Conservation (phyloP, 139 green algal species). For the Bryopsis sp. region DNA sequence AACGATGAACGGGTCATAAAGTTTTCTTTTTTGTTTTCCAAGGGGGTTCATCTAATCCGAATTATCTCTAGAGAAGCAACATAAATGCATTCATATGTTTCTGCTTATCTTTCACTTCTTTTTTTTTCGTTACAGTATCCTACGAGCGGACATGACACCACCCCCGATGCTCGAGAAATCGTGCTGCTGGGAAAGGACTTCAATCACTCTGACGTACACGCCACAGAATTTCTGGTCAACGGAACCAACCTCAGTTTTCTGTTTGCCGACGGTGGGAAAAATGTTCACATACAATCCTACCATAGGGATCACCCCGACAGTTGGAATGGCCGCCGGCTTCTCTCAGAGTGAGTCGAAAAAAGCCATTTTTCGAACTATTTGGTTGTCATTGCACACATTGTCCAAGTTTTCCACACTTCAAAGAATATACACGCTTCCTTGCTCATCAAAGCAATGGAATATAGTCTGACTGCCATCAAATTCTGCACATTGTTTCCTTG, state of each 20-base stretch:
- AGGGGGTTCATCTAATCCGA: neutral
- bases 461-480: too few relatives aligned
- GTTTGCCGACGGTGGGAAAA: conserved; percentile 13
- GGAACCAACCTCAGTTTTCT: conserved; percentile 10
- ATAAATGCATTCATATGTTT: too few relatives aligned
- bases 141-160: conserved; percentile 9
- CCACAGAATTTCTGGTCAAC: conserved; percentile 20
- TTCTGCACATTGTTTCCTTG: too few relatives aligned
- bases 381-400: too few relatives aligned
- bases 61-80: conserved; percentile 11
- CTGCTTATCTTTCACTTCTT: neutral
- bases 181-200: conserved; percentile 20
- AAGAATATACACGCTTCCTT: neutral
- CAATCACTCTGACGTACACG: conserved; percentile 11
- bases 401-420: too few relatives aligned
- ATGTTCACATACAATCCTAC: conserved; percentile 13
- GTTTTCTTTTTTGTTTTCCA: neutral
- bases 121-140: neutral
- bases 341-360: conserved; percentile 6
- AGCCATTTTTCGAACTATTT: too few relatives aligned
- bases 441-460: neutral
- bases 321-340: conserved; percentile 16
- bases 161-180: conserved; percentile 9
- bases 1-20: too few relatives aligned
- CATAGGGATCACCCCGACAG: conserved; percentile 16